Conservation (phyloP, 1,284 basidiomycete species). For the Heliocybe sulcata region DNA sequence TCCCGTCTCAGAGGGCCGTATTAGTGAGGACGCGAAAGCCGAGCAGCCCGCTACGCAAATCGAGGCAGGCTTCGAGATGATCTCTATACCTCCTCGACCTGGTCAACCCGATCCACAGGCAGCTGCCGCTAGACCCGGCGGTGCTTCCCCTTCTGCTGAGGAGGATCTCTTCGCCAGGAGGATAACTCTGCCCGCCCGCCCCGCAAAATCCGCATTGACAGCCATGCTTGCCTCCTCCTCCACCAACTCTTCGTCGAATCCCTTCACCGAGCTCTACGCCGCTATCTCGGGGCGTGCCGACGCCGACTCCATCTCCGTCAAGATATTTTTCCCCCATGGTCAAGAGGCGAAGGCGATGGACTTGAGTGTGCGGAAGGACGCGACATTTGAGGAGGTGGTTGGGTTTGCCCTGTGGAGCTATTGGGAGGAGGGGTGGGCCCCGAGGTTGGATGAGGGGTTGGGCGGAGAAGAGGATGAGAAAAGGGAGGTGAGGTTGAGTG, state of each 20-base stretch:
- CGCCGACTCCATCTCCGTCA: conserved; percentile 56
- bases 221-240: conserved; percentile 55
- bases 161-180: conserved; percentile 40
- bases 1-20: conserved; percentile 52
- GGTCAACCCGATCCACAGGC: background rate
- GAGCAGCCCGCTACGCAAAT: conserved; percentile 16
- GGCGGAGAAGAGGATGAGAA: conserved; percentile 56
- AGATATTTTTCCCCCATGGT: conserved; percentile 87
- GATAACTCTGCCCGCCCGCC: conserved; percentile 31
- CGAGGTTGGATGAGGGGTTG: conserved; percentile 65
- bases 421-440: conserved; percentile 83
- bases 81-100: conserved; percentile 20
- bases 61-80: conserved; percentile 39
- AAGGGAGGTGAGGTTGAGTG: conserved; percentile 54
- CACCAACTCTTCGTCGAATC: conserved; percentile 63
- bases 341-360: conserved; percentile 54
- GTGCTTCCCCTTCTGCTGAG: conserved; percentile 7
- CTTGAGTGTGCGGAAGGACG: conserved; percentile 78
- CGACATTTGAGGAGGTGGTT: conserved; percentile 92
- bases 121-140: conserved; percentile 8
- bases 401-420: conserved; percentile 90
- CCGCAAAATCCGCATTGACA: conserved; percentile 53
- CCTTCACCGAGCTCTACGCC: conserved; percentile 77
- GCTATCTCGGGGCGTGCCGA: conserved; percentile 71
- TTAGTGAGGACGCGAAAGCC: conserved; percentile 17